These are phyloP conservation scores for Ilex aquifolium DNA, from an alignment of 257 asterid genomes.

Conservation along the genomic window DNA sequence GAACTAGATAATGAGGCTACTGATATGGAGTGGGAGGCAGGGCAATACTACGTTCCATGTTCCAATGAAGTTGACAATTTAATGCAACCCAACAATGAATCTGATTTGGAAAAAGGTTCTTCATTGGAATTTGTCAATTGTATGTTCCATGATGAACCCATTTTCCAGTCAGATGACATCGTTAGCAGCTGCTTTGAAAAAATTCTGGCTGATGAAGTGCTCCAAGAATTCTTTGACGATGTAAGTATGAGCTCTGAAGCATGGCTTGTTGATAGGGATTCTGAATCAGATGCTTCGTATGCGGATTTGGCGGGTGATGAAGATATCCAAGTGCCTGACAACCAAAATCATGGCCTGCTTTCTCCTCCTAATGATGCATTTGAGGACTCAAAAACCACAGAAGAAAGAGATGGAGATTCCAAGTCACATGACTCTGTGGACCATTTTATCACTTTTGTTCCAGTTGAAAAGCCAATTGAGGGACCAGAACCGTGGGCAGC, in stretches of 20 bases:
- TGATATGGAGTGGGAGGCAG: constrained; percentile 53
- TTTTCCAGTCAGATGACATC: neutral
- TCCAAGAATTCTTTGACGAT: constrained; percentile 30
- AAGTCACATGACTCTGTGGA: neutral
- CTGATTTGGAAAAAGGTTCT: constrained; percentile 18
- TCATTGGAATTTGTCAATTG: constrained; percentile 1
- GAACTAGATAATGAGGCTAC: constrained; percentile 31
- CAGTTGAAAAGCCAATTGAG: constrained; percentile 7
- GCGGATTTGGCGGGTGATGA: constrained; percentile 16
- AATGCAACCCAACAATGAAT: constrained; percentile 8
- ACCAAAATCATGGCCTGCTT: neutral
- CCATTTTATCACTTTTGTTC: neutral
- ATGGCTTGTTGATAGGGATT: constrained; percentile 3
- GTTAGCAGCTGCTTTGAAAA: constrained; percentile 19
- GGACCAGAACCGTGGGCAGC: constrained; percentile 9
- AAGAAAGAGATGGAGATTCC: neutral
- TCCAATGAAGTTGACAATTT: constrained; percentile 26
- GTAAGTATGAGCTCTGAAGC: constrained; percentile 27
- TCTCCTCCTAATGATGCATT: neutral
- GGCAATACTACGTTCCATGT: constrained; percentile 18
- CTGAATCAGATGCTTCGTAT: constrained; percentile 7
- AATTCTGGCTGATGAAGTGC: constrained; percentile 20
- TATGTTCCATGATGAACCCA: constrained; percentile 9
- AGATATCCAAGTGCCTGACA: constrained; percentile 2
- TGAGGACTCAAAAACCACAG: neutral